Evolutionary conservation across 352 stramenopile species (phyloP), one percentile per base, ranked within the genome.

Genomic region (Nothophytophthora sp.): DNA sequence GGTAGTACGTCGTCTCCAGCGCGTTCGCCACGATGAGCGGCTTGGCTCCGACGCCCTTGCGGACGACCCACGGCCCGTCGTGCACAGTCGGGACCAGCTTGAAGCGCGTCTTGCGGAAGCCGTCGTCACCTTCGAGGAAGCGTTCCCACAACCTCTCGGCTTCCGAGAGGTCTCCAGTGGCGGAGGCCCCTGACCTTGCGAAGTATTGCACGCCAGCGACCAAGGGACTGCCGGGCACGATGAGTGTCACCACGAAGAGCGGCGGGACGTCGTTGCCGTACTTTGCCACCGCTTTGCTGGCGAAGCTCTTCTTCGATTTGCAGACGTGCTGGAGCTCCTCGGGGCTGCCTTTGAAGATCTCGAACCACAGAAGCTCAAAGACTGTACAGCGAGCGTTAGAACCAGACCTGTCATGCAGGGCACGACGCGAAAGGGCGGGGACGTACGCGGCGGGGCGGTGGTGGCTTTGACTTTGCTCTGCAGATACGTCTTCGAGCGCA

Each of bases 361-460:
- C 83, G 41, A 94, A 88, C 83, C 83, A 94, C 34, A 94, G 49
- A 27, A 94, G 65, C 44, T 92, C 83, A 45, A 90, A 90, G 44
- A 92, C 82, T 93, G 41, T 8, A 25, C 15, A 18, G 15, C 27
- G 55, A 45, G 46, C 29, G 16, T 22, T 11, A 42, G 32, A 9
- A 18, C 22, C 23, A 39, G 37, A 20, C 25, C 13, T 19, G 37
- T 34, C 0, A 28, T 34, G 1, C 5, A 73, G n/a, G n/a, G n/a
- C n/a, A n/a, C n/a, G n/a, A n/a, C n/a, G n/a, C n/a, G n/a, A n/a
- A n/a, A n/a, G n/a, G n/a, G n/a, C n/a, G n/a, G n/a, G n/a, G n/a
- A n/a, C 71, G 47, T 86, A 93, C 82, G 49, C 15, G 83, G 76
- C 15, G 73, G 73, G 22, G 86, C 74, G 10, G 82, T 74, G 2